Percentiles rank a stretch among this genome's conserved stretches.
Conservation (phyloP, 2,329 filamentous ascomycete species). For the Mycosphaerella arachidis region DNA sequence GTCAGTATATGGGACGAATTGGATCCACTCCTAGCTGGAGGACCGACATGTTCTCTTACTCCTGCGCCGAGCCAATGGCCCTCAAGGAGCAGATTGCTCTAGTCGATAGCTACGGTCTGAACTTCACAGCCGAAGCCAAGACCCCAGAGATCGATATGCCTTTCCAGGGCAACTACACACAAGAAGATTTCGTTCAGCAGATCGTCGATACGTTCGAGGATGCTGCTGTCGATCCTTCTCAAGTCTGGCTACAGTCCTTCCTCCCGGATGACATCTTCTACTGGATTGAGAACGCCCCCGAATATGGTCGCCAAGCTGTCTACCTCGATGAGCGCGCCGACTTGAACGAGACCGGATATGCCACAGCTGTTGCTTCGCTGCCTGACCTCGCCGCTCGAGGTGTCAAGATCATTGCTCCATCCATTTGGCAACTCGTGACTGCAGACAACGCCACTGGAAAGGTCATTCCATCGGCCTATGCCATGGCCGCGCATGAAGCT, state of each 20-base stretch:
- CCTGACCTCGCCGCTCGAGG: conserved; percentile 53
- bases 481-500: conserved; percentile 54
- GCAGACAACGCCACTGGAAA: conserved; percentile 43
- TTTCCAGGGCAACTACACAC: conserved; percentile 60
- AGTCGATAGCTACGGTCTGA: conserved; percentile 54
- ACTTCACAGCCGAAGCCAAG: conserved; percentile 66
- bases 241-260: conserved; percentile 64
- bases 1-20: conserved; percentile 49
- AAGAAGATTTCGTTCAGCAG: conserved; percentile 61
- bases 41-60: conserved; percentile 58
- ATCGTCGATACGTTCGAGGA: conserved; percentile 57
- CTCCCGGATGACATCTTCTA: conserved; percentile 51
- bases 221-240: conserved; percentile 49
- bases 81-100: conserved; percentile 60
- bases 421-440: conserved; percentile 58
- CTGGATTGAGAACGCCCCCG: conserved; percentile 60
- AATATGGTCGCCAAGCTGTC: conserved; percentile 58
- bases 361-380: conserved; percentile 54
- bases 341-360: conserved; percentile 45
- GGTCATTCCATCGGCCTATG: conserved; percentile 62
- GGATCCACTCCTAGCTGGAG: conserved; percentile 53
- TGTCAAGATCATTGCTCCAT: conserved; percentile 60
- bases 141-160: conserved; percentile 60
- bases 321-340: conserved; percentile 62
- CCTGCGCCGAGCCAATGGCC: conserved; percentile 59